phyloP scores from a whole-genome alignment of 768 basidiomycete species.

The Tricholoma sp. region DNA sequence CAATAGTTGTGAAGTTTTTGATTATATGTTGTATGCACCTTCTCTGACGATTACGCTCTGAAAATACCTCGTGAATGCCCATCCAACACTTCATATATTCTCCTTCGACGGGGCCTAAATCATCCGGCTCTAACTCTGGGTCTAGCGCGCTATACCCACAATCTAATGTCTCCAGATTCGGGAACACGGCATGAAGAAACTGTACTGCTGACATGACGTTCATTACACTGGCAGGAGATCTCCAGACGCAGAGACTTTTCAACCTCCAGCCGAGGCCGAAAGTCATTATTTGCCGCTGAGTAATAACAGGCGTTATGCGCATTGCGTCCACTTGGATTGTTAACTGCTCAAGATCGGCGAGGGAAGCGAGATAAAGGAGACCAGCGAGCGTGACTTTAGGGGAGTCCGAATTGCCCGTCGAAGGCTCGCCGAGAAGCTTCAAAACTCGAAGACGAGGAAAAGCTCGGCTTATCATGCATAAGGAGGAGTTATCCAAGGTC shows the following conservation, averaged over 20 bases:
- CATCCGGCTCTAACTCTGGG: background rate
- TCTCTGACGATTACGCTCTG: background rate
- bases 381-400: background rate
- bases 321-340: background rate
- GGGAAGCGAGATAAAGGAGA: background rate
- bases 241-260: background rate
- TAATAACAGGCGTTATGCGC: background rate
- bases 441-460: background rate
- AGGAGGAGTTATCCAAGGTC: background rate
- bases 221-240: background rate
- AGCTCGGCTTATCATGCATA: background rate
- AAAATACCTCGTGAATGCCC: background rate
- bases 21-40: too few relatives aligned
- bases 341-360: background rate
- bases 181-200: background rate
- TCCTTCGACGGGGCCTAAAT: background rate
- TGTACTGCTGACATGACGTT: background rate
- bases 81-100: background rate
- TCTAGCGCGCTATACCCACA: too few relatives aligned
- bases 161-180: background rate
- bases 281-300: background rate
- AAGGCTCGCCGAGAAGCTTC: background rate
- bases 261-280: background rate
- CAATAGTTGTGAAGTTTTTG: too few relatives aligned
- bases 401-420: background rate